Base-by-base conservation (phyloP, 2,329 filamentous ascomycete species). In the Sclerotinia spermophila region DNA sequence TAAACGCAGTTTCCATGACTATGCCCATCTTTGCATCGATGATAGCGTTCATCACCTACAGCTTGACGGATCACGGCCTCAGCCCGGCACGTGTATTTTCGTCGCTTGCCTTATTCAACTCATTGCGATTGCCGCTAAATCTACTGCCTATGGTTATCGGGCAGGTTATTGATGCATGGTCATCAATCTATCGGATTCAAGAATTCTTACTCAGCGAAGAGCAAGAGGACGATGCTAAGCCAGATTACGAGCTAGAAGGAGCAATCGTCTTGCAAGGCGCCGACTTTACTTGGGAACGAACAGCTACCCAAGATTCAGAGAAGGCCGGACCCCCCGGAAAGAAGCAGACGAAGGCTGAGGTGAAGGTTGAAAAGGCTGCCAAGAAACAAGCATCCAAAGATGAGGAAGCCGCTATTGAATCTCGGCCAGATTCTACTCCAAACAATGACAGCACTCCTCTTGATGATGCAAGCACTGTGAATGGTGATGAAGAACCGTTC, bases 41-140 rank as follows among this genome's bases (percentile, higher is more conserved):
- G 93, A 81, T 98, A 55, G 89, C 95, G 0, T 98, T 98, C 80
- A 95, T 98, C 81, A 95, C 93, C 0, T 91, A 88, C 76, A 90
- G 88, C 1, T 81, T 90, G 51, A 86, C 89, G 1, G 84, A 91
- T 71, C 90, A 94, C 75, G 80, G 80, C 40, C 85, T 98, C 27
- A 84, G 87, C 1, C 90, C 96, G 0, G 93, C 94, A 0, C 84
- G 89, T 35, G 87, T 98, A 48, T 98, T 99, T 82, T 97, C 95
- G 0, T 98, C 95, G 0, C 85, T 98, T 21, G 95, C 95, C 0
- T 82, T 98, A 11, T 99, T 98, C 86, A 98, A 98, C 80, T 90
- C 92, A 7, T 85, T 99, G 58, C 89, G 96, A 56, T 88, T 97
- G 80, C 96, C 96, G 0, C 86, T 99, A 67, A 98, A 97, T 78